These are phyloP conservation scores for Neofusicoccum ribis DNA, from an alignment of 2,329 filamentous ascomycete genomes.

Conservation along the genomic window DNA sequence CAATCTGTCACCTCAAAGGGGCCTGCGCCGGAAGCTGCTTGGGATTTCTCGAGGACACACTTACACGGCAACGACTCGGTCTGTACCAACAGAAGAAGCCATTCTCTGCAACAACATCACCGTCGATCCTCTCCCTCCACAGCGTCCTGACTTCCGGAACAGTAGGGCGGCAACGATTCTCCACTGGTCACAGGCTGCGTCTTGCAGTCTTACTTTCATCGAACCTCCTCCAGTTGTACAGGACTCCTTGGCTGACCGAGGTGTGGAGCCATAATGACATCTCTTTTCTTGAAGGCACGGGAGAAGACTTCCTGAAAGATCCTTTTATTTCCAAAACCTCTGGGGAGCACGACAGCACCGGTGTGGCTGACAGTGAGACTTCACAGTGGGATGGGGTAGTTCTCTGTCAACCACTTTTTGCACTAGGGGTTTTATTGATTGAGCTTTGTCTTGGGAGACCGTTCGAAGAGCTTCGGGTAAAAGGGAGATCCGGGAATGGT, in stretches of 20 bases:
- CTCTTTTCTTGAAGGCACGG: slow-evolving; percentile 25
- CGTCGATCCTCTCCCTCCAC: neutral
- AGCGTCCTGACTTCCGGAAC: neutral
- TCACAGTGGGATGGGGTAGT: neutral
- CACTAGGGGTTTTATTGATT: neutral
- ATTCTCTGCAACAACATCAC: neutral
- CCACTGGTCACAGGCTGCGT: slow-evolving; percentile 20
- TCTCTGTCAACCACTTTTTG: neutral
- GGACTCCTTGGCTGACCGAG: slow-evolving; percentile 29
- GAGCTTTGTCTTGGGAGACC: no score
- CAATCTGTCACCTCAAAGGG: neutral
- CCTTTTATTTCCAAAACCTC: neutral
- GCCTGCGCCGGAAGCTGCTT: neutral
- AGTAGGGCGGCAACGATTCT: neutral
- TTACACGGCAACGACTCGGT: neutral
- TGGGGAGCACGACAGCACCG: neutral
- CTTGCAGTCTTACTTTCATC: slow-evolving; percentile 27
- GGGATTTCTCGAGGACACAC: neutral
- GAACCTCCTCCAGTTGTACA: slow-evolving; percentile 27
- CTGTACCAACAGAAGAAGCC: neutral
- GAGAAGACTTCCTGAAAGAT: neutral
- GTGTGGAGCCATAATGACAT: slow-evolving; percentile 29
- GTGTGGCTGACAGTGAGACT: neutral
- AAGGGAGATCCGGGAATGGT: no score
- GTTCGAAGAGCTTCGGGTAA: no score